Base-by-base conservation (phyloP, 805 yeast genomes). In the Metschnikowia matae region DNA sequence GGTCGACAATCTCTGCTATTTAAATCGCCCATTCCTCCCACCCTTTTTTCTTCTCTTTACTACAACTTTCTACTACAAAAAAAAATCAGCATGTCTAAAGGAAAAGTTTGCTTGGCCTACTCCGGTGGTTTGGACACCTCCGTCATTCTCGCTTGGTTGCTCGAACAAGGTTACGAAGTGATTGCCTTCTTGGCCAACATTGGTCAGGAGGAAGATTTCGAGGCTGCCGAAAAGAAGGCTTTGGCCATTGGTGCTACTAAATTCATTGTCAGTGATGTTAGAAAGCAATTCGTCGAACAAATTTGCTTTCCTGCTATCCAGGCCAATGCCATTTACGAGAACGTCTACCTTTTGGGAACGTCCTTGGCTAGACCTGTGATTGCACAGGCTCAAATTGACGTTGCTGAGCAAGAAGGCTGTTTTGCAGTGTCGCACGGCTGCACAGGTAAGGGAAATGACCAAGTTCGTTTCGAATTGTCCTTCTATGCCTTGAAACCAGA, bases 381-480 rank as follows among this genome's bases (percentile, higher is more conserved):
- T 71, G 97, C 99, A 50, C 85, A 91, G 75, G 99, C 99, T 46
- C 99, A 94, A 77, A 94, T 94, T 69, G 81, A 87, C 65, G 97
- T 89, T 57, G 99, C 99, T 55, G 95, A 90, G 76, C 81, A 87
- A 64, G 95, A 94, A 73, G 97, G 97, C 58, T 94, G 99, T 80
- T 90, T 92, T 63, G 98, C 98, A 48, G 99, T 94, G 45, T 84
- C 96, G 44, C 99, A 94, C 73, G 99, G 99, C 57, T 94, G 99
- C 78, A 94, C 99, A 60, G 99, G 99, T 77, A 94, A 94, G 79
- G 99, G 99, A 77, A 94, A 94, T 70, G 99, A 94, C 74, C 99
- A 94, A 78, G 97, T 94, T 59, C 87, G 99, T 75, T 94, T 94
- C 70, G 99, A 94, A 77, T 79, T 94, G 54, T 85, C 96, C 7